Percentiles rank a stretch among this genome's conserved stretches.
Conservation (phyloP, 169 alveolate genomes). For the Plasmodium knowlesi region DNA sequence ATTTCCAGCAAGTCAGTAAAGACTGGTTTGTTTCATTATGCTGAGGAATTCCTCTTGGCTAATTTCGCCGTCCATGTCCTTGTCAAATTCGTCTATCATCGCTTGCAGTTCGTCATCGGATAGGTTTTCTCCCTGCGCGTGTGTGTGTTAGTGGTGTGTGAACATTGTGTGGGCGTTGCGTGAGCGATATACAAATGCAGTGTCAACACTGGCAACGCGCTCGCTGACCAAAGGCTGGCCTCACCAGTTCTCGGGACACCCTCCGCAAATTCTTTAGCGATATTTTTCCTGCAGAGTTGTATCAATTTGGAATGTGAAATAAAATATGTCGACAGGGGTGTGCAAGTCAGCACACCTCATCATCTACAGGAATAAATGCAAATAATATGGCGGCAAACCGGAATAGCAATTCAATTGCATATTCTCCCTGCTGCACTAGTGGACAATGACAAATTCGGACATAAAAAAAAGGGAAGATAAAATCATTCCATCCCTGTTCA, state of each 20-base stretch:
- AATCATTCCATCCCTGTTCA: neutral
- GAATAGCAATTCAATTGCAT: neutral
- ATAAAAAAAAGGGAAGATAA: neutral
- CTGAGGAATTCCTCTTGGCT: conserved; percentile 95
- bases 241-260: conserved; percentile 95
- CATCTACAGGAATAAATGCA: neutral
- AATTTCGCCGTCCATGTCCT: conserved; percentile 97
- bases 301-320: neutral
- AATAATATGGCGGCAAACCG: neutral
- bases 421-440: neutral
- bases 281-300: conserved; percentile 87
- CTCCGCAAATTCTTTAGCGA: conserved; percentile 94
- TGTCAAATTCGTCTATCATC: conserved; percentile 98
- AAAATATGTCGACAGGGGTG: neutral
- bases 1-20: conserved; percentile 81
- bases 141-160: neutral
- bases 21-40: conserved; percentile 96
- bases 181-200: neutral
- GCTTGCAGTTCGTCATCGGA: conserved; percentile 98
- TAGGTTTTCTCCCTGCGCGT: conserved; percentile 93
- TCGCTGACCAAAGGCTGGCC: neutral
- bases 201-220: neutral
- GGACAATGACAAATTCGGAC: neutral
- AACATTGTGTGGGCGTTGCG: neutral
- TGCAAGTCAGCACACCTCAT: neutral